Conservation (phyloP, 192 early-diverging fungal genomes). For the Allomyces javanicus region DNA sequence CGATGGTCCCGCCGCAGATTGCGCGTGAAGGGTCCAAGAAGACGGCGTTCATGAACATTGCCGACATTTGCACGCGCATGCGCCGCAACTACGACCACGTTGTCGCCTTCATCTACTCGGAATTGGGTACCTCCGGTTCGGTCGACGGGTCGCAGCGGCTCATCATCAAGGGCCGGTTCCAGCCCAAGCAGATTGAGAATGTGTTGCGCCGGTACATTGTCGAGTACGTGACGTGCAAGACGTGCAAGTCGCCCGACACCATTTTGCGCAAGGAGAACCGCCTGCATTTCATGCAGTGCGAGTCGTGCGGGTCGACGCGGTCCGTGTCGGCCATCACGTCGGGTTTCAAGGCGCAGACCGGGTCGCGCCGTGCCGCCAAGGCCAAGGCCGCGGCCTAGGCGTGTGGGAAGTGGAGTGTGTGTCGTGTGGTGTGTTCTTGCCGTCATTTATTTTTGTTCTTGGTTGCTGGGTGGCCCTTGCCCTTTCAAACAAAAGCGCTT, state of each 20-base stretch:
- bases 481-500: no score
- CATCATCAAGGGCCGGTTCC: slow-evolving; percentile 93
- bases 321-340: slow-evolving; percentile 92
- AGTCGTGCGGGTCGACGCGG: slow-evolving; percentile 82
- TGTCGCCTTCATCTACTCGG: slow-evolving; percentile 92
- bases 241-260: slow-evolving; percentile 89
- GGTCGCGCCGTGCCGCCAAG: not conserved
- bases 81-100: slow-evolving; percentile 89
- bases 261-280: slow-evolving; percentile 88
- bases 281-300: slow-evolving; percentile 90
- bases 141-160: slow-evolving; percentile 77
- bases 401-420: no score
- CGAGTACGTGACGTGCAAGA: slow-evolving; percentile 98
- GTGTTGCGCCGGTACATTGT: slow-evolving; percentile 92
- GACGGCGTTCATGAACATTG: slow-evolving; percentile 85
- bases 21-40: slow-evolving; percentile 86
- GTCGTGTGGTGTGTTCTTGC: no score
- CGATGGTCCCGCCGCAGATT: slow-evolving; percentile 80
- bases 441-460: no score
- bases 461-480: no score
- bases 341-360: slow-evolving; percentile 79
- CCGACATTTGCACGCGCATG: slow-evolving; percentile 87
- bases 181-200: slow-evolving; percentile 96
- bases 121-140: slow-evolving; percentile 95
- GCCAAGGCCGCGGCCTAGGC: not conserved